Base-by-base conservation (phyloP, 129 eudicot species). In the Chrysanthemum makinoi region DNA sequence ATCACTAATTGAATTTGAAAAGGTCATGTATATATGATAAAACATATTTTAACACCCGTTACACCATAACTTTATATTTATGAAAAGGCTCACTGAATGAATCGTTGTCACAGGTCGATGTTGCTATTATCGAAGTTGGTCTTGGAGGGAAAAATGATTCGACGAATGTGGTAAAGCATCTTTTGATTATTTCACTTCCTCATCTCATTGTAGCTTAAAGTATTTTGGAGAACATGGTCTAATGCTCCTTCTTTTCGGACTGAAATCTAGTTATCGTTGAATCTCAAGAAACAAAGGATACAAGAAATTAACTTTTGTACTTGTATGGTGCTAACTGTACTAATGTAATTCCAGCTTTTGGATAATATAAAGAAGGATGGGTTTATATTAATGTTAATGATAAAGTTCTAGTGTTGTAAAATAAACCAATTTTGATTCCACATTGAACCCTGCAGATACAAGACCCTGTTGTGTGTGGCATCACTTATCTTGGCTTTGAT, bases 41-140 rank as follows among this genome's bases (percentile, higher is more conserved):
- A 74, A 18, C 39, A 12, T 54, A 63, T 13, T 22, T 62, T 22
- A 50, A 30, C 33, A 33, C 2, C 65, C 12, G 7, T 39, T 52
- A 74, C 46, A 65, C n/a, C 1, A 28, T 33, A 52, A 11, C 17
- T 17, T 3, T 48, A 14, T 28, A 20, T 28, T 30, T 51, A 54
- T 49, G 35, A 14, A 62, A 15, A 47, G 47, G 65, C 58, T 43
- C 56, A 64, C 56, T 47, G 62, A 72, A 68, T 44, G 47, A 35
- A 22, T 74, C 53, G 48, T 64, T 57, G 15, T 67, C 57, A 47
- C 84, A 91, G 96, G 97, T 91, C 12, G 98, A 91, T 83, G 98
- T 91, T 73, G 98, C 94, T 70, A 91, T 91, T 28, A 75, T 86
- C 70, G 98, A 91, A 83, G 98, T 89, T 85, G 98, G 98, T 77